A percentile compares a stretch with the other conserved stretches of the same genome.
Evolutionary conservation across 2,329 filamentous ascomycete species (phyloP).

Genomic region (Boeremia exigua): DNA sequence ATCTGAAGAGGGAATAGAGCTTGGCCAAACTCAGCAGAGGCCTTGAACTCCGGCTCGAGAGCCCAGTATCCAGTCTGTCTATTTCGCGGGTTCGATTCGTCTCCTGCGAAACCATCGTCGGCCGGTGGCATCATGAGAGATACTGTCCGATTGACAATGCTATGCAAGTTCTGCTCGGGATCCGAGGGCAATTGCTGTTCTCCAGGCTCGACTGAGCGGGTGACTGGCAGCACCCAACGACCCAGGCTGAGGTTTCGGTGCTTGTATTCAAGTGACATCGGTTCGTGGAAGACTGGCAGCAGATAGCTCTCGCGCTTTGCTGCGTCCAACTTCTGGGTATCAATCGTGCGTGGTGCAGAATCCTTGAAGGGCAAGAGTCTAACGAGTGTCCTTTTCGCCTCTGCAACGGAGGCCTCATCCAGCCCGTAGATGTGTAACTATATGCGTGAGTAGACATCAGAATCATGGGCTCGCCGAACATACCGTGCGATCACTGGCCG

Average conservation of each 20-base stretch:
- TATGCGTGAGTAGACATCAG: constrained; percentile 5
- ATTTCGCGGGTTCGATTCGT: constrained; percentile 2
- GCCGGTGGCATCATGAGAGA: constrained; percentile 4
- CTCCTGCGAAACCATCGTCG: background rate
- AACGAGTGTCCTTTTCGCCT: constrained; percentile 39
- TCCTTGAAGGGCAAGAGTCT: constrained; percentile 34
- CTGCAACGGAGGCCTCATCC: constrained; percentile 27
- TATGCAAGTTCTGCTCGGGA: background rate
- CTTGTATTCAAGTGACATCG: constrained; percentile 29
- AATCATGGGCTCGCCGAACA: background rate
- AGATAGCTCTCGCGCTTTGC: constrained; percentile 23
- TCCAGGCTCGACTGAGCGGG: background rate
- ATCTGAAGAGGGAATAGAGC: constrained; percentile 27
- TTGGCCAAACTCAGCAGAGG: constrained; percentile 35
- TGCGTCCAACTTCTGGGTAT: constrained; percentile 25
- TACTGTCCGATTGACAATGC: constrained; percentile 3
- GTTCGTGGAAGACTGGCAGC: constrained; percentile 24
- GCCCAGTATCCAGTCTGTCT: constrained; percentile 24
- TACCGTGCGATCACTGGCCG: constrained; percentile 23
- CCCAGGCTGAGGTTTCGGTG: constrained; percentile 29
- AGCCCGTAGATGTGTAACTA: constrained; percentile 40
- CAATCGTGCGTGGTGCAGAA: constrained; percentile 19
- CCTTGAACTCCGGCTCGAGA: constrained; percentile 18
- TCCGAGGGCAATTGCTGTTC: background rate
- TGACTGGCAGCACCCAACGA: constrained; percentile 34